Percentiles rank a stretch among this genome's conserved stretches.
These are phyloP conservation scores for Saccharomycopsis hybrid DNA, from an alignment of 1,139 yeast genomes.

Conservation along the genomic window DNA sequence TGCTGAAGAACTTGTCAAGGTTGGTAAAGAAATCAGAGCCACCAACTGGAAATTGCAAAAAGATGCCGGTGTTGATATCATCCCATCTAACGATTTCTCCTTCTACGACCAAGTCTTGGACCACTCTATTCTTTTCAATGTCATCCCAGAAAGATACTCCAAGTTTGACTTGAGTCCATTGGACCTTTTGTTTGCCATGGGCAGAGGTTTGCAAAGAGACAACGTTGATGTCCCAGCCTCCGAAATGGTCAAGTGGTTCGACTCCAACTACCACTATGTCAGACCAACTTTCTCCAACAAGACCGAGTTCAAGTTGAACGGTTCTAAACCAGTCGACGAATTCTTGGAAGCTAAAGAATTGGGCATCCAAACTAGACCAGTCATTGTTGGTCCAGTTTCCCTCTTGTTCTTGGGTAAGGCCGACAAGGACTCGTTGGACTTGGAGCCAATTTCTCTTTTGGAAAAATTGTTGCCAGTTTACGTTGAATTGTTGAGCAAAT, in stretches of 20 bases:
- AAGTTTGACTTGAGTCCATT: conserved; percentile 83
- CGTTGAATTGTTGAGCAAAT: conserved; percentile 79
- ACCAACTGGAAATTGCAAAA: conserved; percentile 97
- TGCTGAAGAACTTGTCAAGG: conserved; percentile 80
- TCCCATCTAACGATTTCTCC: conserved; percentile 97
- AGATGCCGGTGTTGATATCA: conserved; percentile 94
- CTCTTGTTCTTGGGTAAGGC: conserved; percentile 94
- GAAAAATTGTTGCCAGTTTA: conserved; percentile 89
- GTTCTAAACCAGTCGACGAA: conserved; percentile 95
- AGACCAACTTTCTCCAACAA: conserved; percentile 98
- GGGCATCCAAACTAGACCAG: conserved; percentile 97
- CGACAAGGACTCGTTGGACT: conserved; percentile 93
- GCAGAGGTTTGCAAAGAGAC: conserved; percentile 98
- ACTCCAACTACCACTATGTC: conserved; percentile 98
- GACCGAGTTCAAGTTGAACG: conserved; percentile 92
- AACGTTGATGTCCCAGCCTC: conserved; percentile 98
- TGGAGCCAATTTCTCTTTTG: conserved; percentile 85
- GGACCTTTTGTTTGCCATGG: conserved; percentile 97
- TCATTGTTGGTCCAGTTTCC: conserved; percentile 92
- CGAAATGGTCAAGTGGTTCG: conserved; percentile 99
- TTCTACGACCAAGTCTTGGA: conserved; percentile 97
- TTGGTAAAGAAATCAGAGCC: conserved; percentile 93
- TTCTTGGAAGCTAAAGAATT: conserved; percentile 95
- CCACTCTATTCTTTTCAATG: conserved; percentile 87
- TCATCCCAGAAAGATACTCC: conserved; percentile 93